phyloP scores from a whole-genome alignment of 768 basidiomycete genomes.

The Suillus paluster region DNA sequence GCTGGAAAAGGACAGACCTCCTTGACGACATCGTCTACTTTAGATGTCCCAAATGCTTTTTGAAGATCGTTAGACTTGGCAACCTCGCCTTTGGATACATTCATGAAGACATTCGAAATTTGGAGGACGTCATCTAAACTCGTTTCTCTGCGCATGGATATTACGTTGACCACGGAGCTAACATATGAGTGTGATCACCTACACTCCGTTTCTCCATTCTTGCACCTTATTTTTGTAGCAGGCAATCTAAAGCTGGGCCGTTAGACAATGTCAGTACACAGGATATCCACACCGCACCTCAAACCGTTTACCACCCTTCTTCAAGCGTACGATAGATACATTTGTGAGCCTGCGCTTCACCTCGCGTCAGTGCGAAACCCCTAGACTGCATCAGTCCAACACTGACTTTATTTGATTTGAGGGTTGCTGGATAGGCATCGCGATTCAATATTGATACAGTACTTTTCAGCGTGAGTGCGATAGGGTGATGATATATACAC shows the following conservation, averaged over 20 bases:
- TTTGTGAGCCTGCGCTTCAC: constrained; percentile 79
- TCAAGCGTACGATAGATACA: constrained; percentile 93
- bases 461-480: not conserved
- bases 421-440: constrained; percentile 74
- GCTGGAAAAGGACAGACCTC: constrained; percentile 55
- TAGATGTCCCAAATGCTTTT: constrained; percentile 86
- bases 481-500: not conserved
- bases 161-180: constrained; percentile 5
- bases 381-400: constrained; percentile 6
- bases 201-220: constrained; percentile 94
- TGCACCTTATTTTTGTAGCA: constrained; percentile 99
- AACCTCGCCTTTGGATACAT: constrained; percentile 95
- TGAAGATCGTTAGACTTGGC: constrained; percentile 89
- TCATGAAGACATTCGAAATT: constrained; percentile 93
- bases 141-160: constrained; percentile 65
- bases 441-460: constrained; percentile 8
- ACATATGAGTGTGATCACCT: constrained; percentile 28
- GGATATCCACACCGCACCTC: constrained; percentile 58
- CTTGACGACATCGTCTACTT: constrained; percentile 72
- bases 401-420: constrained; percentile 87
- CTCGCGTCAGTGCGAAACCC: constrained; percentile 13
- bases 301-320: constrained; percentile 97
- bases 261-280: not conserved
- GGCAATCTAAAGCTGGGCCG: constrained; percentile 64
- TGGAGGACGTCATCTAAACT: constrained; percentile 95